These are phyloP conservation scores for Amanita inopinata DNA, from an alignment of 768 basidiomycete genomes.

Conservation along the genomic window DNA sequence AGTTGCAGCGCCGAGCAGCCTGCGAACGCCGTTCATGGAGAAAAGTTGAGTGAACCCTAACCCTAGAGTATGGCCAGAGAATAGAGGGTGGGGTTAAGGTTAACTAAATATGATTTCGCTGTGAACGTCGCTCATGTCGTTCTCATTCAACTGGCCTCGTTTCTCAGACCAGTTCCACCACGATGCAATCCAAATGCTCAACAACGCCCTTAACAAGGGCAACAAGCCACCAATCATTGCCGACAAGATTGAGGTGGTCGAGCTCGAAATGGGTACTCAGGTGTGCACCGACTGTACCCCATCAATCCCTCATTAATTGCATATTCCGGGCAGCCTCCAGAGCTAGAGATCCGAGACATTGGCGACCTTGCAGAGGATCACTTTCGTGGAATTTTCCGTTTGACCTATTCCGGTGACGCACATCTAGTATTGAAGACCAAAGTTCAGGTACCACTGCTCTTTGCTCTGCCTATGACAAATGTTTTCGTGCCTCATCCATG, in stretches of 20 bases:
- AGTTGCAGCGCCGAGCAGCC: constrained; percentile 42
- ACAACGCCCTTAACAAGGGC: constrained; percentile 93
- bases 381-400: constrained; percentile 92
- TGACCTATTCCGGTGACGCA: constrained; percentile 93
- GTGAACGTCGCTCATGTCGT: constrained; percentile 46
- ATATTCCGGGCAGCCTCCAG: constrained; percentile 74
- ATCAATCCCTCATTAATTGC: neutral
- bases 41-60: constrained; percentile 12
- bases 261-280: constrained; percentile 98
- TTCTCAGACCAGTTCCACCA: constrained; percentile 96
- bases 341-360: constrained; percentile 94
- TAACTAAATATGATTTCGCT: no score
- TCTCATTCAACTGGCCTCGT: constrained; percentile 92
- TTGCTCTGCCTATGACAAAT: neutral
- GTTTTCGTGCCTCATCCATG: constrained; percentile 3
- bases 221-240: constrained; percentile 96
- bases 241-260: constrained; percentile 94
- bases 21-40: constrained; percentile 64
- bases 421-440: constrained; percentile 82
- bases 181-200: constrained; percentile 95
- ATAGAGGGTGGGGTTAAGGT: neutral
- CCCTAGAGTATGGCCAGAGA: constrained; percentile 12
- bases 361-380: constrained; percentile 94
- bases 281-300: constrained; percentile 30
- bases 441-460: constrained; percentile 65